Percentiles rank a stretch among this genome's conserved stretches.
phyloP scores from a whole-genome alignment of 345 rosid genomes.

The Lenwebbia sp. region DNA sequence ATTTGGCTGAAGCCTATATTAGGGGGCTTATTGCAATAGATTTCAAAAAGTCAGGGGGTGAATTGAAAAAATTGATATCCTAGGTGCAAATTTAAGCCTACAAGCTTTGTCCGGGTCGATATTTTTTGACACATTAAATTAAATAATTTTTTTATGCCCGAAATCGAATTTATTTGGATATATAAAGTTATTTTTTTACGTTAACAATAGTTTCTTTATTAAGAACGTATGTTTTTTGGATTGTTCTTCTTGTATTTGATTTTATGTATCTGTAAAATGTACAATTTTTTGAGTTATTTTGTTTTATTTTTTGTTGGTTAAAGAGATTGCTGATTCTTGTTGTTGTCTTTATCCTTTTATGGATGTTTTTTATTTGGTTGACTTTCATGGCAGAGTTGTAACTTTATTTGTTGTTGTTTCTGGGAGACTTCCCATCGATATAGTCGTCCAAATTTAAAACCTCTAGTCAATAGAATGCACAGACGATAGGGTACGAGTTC shows the following conservation, averaged over 20 bases:
- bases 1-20: background rate
- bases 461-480: no score
- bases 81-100: background rate
- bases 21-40: background rate
- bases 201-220: background rate
- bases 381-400: background rate
- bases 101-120: background rate
- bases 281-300: background rate
- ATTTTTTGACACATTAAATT: background rate
- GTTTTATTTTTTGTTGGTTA: no score
- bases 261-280: background rate
- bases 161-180: background rate
- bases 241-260: background rate
- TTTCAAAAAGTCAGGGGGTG: background rate
- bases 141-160: background rate
- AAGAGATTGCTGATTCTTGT: background rate
- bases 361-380: background rate
- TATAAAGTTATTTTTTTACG: background rate
- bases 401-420: no score
- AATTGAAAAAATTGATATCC: background rate
- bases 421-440: no score
- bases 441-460: no score
- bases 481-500: no score
- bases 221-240: background rate
- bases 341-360: no score